Evolutionary conservation across 371 early-diverging fungal species (phyloP), one percentile per base, ranked within the genome.

Genomic region (Choanephora cucurbitarum): DNA sequence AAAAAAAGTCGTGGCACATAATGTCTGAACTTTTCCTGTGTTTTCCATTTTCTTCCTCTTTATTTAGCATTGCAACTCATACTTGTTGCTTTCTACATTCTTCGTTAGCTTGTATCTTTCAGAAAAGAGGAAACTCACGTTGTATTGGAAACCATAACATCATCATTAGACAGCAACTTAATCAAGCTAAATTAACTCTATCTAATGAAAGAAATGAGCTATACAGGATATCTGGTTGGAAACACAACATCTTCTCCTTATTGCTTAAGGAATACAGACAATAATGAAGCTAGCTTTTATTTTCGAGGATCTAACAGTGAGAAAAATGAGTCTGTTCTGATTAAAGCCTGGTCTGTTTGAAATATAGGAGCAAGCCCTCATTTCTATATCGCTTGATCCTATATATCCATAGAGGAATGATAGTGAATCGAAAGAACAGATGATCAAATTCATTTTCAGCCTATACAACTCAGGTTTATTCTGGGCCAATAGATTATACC

Each of bases 241-340:
- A 51, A 75, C 8, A 69, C 73, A 0, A 72, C 75, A n/a, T 75
- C 75, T 8, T 79, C 79, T n/a, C 57, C 73, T 1, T 63, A 75
- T 52, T 62, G 73, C 39, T 47, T 79, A 19, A 60, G 73, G n/a
- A 72, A 79, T 53, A 49, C 73, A 17, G 75, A 79, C 52, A 75
- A 79, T 52, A 59, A 62, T 24, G 93, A 94, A 48, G 97, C 93
- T 24, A 95, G 92, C 9, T 96, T 94, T 95, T 71, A 94, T 97
- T 17, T 98, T 97, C 75, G 93, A 93, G 13, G 98, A 98, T 61
- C 70, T 98, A 42, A 89, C 91, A 15, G 92, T 95, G 14, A 80
- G 94, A 41, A 87, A 90, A 64, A 92, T 94, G 60, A 97, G 98
- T 15, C 62, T 72, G 8, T 97, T 89, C 66, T 78, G 91, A 23